A percentile compares a stretch with the other conserved stretches of the same genome.
phyloP scores from a whole-genome alignment of 495 filamentous ascomycete species.

The Penicillium flavigenum region DNA sequence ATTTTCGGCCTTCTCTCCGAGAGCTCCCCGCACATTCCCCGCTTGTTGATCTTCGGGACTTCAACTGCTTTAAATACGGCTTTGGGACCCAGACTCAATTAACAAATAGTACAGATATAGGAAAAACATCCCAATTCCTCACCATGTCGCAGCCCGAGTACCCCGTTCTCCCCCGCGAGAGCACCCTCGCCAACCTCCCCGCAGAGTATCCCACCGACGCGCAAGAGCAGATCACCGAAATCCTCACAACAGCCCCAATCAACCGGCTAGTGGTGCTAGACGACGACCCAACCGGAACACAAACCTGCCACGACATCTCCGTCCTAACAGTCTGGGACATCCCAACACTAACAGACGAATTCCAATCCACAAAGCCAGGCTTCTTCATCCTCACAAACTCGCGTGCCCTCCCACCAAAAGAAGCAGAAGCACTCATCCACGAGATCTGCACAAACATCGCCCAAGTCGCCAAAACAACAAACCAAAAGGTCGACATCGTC shows the following conservation, averaged over 20 bases:
- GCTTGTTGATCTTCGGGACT: slow-evolving; percentile 13
- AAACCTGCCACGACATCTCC: slow-evolving; percentile 56
- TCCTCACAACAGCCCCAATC: slow-evolving; percentile 31
- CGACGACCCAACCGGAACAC: slow-evolving; percentile 57
- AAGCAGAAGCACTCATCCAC: slow-evolving; percentile 42
- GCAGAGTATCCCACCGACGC: slow-evolving; percentile 34
- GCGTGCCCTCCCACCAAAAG: slow-evolving; percentile 46
- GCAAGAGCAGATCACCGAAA: slow-evolving; percentile 37
- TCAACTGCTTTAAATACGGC: not conserved
- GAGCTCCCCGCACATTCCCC: slow-evolving; percentile 13
- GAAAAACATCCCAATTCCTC: not conserved
- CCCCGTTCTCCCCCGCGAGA: slow-evolving; percentile 28
- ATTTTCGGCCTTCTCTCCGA: slow-evolving; percentile 28
- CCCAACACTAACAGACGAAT: slow-evolving; percentile 41
- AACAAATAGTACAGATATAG: not conserved
- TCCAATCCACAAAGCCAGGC: slow-evolving; percentile 35
- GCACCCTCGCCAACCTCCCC: slow-evolving; percentile 35
- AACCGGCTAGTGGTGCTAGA: slow-evolving; percentile 52
- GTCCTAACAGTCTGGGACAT: slow-evolving; percentile 56
- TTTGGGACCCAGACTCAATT: not conserved
- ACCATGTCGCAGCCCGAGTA: slow-evolving; percentile 31
- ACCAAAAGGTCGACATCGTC: slow-evolving; percentile 48
- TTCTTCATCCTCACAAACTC: slow-evolving; percentile 61
- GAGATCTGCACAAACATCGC: slow-evolving; percentile 49
- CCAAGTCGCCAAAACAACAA: slow-evolving; percentile 38